phyloP scores from a whole-genome alignment of 2,329 filamentous ascomycete genomes.

The Ilyonectria destructans region DNA sequence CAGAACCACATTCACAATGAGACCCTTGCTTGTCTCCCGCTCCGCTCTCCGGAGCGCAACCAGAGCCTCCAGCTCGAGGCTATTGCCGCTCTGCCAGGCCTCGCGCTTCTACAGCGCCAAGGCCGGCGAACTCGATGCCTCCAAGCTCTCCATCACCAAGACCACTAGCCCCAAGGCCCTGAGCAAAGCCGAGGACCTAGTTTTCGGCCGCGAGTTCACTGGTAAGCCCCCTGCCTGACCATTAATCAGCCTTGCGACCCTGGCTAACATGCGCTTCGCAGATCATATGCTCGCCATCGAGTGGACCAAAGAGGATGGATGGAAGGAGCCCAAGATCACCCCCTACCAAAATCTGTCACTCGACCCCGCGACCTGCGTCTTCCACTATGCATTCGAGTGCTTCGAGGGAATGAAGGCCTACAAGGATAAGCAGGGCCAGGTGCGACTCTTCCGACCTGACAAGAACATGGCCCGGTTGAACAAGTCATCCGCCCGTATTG shows the following conservation, averaged over 20 bases:
- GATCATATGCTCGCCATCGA: slow-evolving; percentile 98
- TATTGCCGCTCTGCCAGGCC: slow-evolving; percentile 50
- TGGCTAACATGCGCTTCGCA: slow-evolving; percentile 55
- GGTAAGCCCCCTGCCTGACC: slow-evolving; percentile 65
- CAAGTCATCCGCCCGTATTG: slow-evolving; percentile 91
- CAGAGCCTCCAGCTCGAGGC: slow-evolving; percentile 59
- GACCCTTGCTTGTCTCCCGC: slow-evolving; percentile 51
- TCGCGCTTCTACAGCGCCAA: slow-evolving; percentile 67
- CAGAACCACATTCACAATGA: slow-evolving; percentile 46
- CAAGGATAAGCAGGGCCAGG: slow-evolving; percentile 84
- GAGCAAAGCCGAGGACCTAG: slow-evolving; percentile 82
- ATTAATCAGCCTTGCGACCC: background rate
- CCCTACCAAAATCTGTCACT: slow-evolving; percentile 98
- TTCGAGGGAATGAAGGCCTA: slow-evolving; percentile 99
- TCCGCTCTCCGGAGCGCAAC: slow-evolving; percentile 54
- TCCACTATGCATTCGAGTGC: slow-evolving; percentile 98
- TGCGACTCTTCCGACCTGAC: slow-evolving; percentile 93
- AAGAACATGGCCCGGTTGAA: slow-evolving; percentile 98
- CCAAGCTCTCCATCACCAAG: slow-evolving; percentile 81
- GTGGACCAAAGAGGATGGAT: slow-evolving; percentile 90
- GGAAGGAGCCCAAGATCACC: slow-evolving; percentile 86
- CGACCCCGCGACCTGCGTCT: slow-evolving; percentile 95
- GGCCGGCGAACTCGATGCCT: slow-evolving; percentile 79
- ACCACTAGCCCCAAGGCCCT: slow-evolving; percentile 84
- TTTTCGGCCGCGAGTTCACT: slow-evolving; percentile 94